These are phyloP conservation scores for Ilyonectria mors-panacis DNA, from an alignment of 2,329 filamentous ascomycete genomes.

Conservation along the genomic window DNA sequence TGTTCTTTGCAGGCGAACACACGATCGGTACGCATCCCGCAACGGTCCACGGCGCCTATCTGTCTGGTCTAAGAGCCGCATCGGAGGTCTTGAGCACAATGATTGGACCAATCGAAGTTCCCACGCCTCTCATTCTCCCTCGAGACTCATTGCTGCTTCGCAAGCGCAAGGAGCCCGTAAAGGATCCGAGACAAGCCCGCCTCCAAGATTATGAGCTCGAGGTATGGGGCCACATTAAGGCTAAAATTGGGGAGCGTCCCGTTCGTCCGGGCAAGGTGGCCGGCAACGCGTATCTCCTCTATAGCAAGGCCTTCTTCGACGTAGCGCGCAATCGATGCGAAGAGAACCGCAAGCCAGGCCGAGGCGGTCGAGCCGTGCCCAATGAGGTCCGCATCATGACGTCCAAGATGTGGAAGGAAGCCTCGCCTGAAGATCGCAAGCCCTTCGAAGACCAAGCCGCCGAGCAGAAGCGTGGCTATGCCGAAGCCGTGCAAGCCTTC, in stretches of 20 bases:
- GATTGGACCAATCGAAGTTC: conserved; percentile 85
- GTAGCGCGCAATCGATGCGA: conserved; percentile 72
- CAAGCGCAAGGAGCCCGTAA: conserved; percentile 70
- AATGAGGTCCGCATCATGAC: conserved; percentile 90
- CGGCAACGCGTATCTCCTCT: conserved; percentile 90
- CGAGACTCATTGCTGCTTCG: conserved; percentile 66
- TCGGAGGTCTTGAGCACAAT: conserved; percentile 87
- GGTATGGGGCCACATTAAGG: conserved; percentile 66
- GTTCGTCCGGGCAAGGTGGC: conserved; percentile 79
- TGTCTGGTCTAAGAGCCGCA: conserved; percentile 92
- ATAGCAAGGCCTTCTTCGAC: conserved; percentile 85
- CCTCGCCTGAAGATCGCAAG: conserved; percentile 76
- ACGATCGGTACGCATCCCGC: conserved; percentile 96
- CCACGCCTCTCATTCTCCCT: conserved; percentile 80
- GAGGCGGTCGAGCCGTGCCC: conserved; percentile 73
- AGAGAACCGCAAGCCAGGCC: conserved; percentile 73
- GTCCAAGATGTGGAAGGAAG: conserved; percentile 92
- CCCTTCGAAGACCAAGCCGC: conserved; percentile 85
- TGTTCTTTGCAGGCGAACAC: conserved; percentile 97
- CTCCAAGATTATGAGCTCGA: conserved; percentile 71
- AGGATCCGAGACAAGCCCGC: conserved; percentile 66
- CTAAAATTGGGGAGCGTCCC: conserved; percentile 81
- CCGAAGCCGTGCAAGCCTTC: conserved; percentile 70
- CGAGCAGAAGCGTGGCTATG: conserved; percentile 77
- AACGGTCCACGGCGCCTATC: conserved; percentile 95